phyloP scores from a whole-genome alignment of 2,329 filamentous ascomycete species.

The Cyclaneusma minus region DNA sequence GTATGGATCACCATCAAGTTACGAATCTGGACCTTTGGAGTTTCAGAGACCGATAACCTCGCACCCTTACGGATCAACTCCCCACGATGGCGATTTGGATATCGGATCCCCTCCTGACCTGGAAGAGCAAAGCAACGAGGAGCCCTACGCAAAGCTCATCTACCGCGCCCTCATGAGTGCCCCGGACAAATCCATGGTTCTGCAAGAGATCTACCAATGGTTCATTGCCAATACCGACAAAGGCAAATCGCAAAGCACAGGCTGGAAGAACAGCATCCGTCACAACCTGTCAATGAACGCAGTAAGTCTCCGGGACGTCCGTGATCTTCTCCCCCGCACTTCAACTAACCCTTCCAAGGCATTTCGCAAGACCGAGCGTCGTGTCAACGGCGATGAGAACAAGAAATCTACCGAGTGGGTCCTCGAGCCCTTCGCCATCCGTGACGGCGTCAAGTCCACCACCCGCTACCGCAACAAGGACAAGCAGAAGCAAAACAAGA shows the following conservation, averaged over 20 bases:
- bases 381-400: slow-evolving; percentile 27
- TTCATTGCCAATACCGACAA: slow-evolving; percentile 72
- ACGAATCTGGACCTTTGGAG: too few relatives aligned
- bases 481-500: slow-evolving; percentile 9
- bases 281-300: slow-evolving; percentile 95
- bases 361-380: slow-evolving; percentile 34
- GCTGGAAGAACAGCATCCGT: slow-evolving; percentile 92
- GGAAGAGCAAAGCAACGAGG: slow-evolving; percentile 25
- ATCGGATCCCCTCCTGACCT: slow-evolving; percentile 14
- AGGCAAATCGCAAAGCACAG: slow-evolving; percentile 42
- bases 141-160: slow-evolving; percentile 73
- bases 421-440: slow-evolving; percentile 53
- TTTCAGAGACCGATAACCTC: too few relatives aligned
- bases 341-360: slow-evolving; percentile 24
- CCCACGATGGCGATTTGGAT: too few relatives aligned
- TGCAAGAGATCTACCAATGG: slow-evolving; percentile 85
- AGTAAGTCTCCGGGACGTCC: slow-evolving; percentile 34
- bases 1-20: too few relatives aligned
- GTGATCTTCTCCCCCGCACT: slow-evolving; percentile 15
- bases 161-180: slow-evolving; percentile 57
- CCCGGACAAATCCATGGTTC: slow-evolving; percentile 52
- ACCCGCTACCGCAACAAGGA: slow-evolving; percentile 55
- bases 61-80: too few relatives aligned
- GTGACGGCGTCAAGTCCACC: slow-evolving; percentile 67
- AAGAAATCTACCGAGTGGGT: slow-evolving; percentile 67